These are phyloP conservation scores for Litsea cubeba DNA, from an alignment of 164 flowering plant genomes.

Conservation along the genomic window DNA sequence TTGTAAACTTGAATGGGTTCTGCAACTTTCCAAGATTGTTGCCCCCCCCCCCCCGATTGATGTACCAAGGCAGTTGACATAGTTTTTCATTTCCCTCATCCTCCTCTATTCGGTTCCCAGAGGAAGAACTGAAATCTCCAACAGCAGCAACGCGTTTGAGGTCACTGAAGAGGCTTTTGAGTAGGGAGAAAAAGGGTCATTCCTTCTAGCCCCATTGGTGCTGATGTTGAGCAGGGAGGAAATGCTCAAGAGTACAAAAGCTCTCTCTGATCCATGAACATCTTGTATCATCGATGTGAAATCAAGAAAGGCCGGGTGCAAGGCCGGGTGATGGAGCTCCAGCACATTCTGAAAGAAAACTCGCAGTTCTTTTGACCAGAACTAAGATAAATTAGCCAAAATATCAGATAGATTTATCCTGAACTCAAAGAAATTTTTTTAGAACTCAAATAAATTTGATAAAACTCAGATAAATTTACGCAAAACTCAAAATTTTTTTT, in stretches of 20 bases:
- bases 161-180: conserved; percentile 19
- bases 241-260: background rate
- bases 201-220: conserved; percentile 9
- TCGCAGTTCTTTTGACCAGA: no score
- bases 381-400: conserved; percentile 9
- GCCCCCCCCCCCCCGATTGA: no score
- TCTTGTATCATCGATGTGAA: no score
- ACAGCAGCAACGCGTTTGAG: conserved; percentile 1
- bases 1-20: no score
- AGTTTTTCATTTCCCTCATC: conserved; percentile 30
- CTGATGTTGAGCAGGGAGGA: conserved; percentile 18
- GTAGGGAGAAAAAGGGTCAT: conserved; percentile 15
- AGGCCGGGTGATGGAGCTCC: no score
- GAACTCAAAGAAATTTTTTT: no score
- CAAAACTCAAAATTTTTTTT: no score
- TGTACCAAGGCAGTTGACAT: conserved; percentile 5
- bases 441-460: no score
- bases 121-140: conserved; percentile 6
- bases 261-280: background rate
- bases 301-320: no score
- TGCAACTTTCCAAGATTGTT: no score
- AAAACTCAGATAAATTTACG: no score
- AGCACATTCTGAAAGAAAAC: no score
- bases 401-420: conserved; percentile 5
- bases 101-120: conserved; percentile 23